Evolutionary conservation across 345 rosid genomes (phyloP), one percentile per base, ranked within the genome.

Genomic region (Durio zibethinus): DNA sequence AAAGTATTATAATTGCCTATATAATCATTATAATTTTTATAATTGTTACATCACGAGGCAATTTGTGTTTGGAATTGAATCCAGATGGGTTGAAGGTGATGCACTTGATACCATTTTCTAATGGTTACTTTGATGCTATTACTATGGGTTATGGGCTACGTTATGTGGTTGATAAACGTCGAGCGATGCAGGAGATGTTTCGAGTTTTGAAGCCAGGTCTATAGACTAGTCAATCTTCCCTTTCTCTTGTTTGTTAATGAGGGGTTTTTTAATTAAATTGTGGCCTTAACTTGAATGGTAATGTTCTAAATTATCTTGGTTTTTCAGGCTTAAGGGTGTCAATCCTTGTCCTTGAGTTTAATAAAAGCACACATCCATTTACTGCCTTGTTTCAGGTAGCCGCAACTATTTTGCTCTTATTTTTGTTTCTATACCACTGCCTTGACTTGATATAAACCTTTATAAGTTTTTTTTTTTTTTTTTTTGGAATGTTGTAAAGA

Each of bases 301-400:
- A 52, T 71, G 23, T 11, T 52, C 25, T 71, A 50, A 71, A 25
- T 47, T 47, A 25, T 54, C 71, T 69, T 68, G 63, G 12, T 14
- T 80, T 78, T 79, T 67, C 86, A 93, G 98, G 94, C 69, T 87
- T 91, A 23, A 88, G 79, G 81, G 82, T 81, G 31, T 93, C 98
- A 0, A 81, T 95, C n/a, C 93, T 95, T 70, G 99, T 95, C n/a
- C 93, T 95, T 70, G 99, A 93, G 81, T 93, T 93, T 72, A 90
- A 89, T 78, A 93, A 94, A 86, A 90, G 90, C 78, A 86, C 82
- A 27, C 84, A 77, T 57, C 81, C 86, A 31, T 65, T 83, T 40
- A 84, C 89, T 20, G 27, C 85, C 15, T 84, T 88, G 48, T 82
- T 93, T 89, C 97, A 91, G 98, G 97, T 93, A 77, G 20, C 31